Base-by-base conservation (phyloP, 768 basidiomycete genomes). In the Pleurotus cornucopiae region DNA sequence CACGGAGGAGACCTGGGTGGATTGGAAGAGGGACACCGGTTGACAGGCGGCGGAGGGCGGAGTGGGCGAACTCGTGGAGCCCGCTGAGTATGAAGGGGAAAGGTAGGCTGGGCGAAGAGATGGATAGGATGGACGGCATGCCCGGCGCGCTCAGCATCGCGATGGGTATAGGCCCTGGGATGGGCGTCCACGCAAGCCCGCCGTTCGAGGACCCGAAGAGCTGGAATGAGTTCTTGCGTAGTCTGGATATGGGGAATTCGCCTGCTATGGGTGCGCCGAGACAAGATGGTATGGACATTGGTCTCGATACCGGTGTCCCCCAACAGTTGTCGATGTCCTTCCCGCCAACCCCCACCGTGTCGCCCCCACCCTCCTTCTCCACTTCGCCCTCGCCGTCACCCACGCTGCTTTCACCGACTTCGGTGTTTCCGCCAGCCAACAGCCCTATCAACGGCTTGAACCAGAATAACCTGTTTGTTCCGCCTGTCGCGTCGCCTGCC, bases 91-190 rank as follows among this genome's bases (percentile, higher is more conserved):
- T 53, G 18, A 53, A 41, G 23, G 39, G 37, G 16, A 37, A 38
- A 14, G n/a, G n/a, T 5, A 49, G 48, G 34, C n/a, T 53, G 12
- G 51, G 51, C 4, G 51, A 39, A 14, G 51, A 39, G 18, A 53
- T 53, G 51, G 51, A 53, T 12, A 37, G 51, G 9, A 25, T 53
- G 14, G 51, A 53, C n/a, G 51, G 51, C 16, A 53, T 53, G 51
- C 34, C 34, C 6, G 38, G 30, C 7, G 48, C 30, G 0, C 14
- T 49, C 21, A 18, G 48, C 48, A n/a, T 16, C n/a, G 48, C 26
- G 16, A 13, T 49, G 25, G 34, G 5, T 20, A 5, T 47, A 5
- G 46, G 13, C 20, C 16, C 26, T 16, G 20, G 20, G 46, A 25
- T 25, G 46, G 13, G 16, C 12, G 25, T 49, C n/a, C n/a, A 23